Evolutionary conservation across 2,329 filamentous ascomycete genomes (phyloP), one percentile per base, ranked within the genome.

Genomic region (Paraphaeosphaeria minitans): DNA sequence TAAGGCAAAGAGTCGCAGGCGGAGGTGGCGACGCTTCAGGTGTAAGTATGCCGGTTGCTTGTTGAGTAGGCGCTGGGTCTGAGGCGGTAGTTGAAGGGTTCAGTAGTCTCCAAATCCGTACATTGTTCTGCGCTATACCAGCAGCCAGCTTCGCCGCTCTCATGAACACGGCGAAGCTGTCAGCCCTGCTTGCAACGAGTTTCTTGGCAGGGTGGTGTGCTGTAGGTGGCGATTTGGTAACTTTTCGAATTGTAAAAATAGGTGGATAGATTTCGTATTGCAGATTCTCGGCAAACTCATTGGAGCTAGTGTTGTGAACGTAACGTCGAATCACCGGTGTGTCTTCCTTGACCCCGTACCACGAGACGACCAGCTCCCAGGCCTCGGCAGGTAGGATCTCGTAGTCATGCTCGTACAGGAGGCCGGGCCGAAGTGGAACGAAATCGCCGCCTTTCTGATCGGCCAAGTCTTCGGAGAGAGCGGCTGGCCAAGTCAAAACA

Each of bases 261-360:
- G 92, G 92, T 4, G 93, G 95, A 69, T 93, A 87, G 42, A 92
- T 82, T 77, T 98, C 95, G 74, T 90, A 96, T 67, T 90, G 82
- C 48, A 97, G 79, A 63, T 96, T 92, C 41, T 86, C 80, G 3
- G 79, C 69, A 49, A 59, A 68, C 27, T 83, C 83, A 42, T 85
- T 83, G 1, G 82, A 80, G 8, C 87, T 84, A 31, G 89, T 93
- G 75, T 97, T 90, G 76, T 94, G 90, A 39, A 90, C 93, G 65
- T 84, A 85, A 59, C 95, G 88, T 47, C 87, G 79, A 63, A 98
- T 93, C 46, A 90, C 84, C 9, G 87, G 81, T 54, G 92, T 89
- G 35, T 86, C 87, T 16, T 87, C 79, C 57, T 85, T 87, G 56
- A 94, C 71, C 13, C 92, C 92, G 69, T 97, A 96, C 92, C 92